phyloP scores from a whole-genome alignment of 495 filamentous ascomycete species.

The Hypoxylon perforatum region DNA sequence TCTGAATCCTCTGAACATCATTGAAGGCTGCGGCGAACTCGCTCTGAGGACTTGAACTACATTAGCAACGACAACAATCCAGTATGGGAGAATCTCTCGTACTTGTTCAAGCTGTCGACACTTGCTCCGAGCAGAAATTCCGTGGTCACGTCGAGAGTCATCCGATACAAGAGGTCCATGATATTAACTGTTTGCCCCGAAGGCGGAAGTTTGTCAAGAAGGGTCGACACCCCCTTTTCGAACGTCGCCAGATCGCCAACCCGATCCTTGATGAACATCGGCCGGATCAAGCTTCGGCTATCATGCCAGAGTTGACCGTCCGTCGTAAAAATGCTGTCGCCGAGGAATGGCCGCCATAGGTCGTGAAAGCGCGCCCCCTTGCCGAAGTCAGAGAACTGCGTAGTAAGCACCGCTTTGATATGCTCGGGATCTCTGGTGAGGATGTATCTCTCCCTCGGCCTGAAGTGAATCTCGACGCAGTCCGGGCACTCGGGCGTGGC shows the following conservation, averaged over 20 bases:
- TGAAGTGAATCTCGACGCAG: slow-evolving; percentile 49
- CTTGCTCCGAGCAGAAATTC: slow-evolving; percentile 67
- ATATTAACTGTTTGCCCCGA: slow-evolving; percentile 59
- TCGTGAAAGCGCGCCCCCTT: slow-evolving; percentile 63
- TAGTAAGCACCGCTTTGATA: slow-evolving; percentile 66
- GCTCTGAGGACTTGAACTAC: slow-evolving; percentile 50
- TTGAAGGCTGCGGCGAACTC: slow-evolving; percentile 65
- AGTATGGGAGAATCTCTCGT: slow-evolving; percentile 4
- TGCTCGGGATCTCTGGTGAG: slow-evolving; percentile 67
- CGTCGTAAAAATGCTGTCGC: slow-evolving; percentile 68
- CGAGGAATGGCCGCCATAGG: slow-evolving; percentile 65
- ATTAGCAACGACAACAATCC: slow-evolving; percentile 11
- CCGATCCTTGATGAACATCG: slow-evolving; percentile 68
- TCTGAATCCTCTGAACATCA: slow-evolving; percentile 63
- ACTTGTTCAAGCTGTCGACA: slow-evolving; percentile 64
- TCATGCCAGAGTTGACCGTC: slow-evolving; percentile 67
- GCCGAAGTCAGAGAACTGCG: slow-evolving; percentile 66
- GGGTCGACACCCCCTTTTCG: slow-evolving; percentile 57
- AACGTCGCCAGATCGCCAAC: slow-evolving; percentile 61
- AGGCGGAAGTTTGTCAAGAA: slow-evolving; percentile 54
- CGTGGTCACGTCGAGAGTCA: slow-evolving; percentile 69
- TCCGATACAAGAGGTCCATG: slow-evolving; percentile 64
- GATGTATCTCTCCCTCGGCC: slow-evolving; percentile 53
- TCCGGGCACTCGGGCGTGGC: slow-evolving; percentile 52
- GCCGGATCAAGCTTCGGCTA: slow-evolving; percentile 63